Evolutionary conservation across 345 rosid species (phyloP).

Genomic region (Turritis glabra): DNA sequence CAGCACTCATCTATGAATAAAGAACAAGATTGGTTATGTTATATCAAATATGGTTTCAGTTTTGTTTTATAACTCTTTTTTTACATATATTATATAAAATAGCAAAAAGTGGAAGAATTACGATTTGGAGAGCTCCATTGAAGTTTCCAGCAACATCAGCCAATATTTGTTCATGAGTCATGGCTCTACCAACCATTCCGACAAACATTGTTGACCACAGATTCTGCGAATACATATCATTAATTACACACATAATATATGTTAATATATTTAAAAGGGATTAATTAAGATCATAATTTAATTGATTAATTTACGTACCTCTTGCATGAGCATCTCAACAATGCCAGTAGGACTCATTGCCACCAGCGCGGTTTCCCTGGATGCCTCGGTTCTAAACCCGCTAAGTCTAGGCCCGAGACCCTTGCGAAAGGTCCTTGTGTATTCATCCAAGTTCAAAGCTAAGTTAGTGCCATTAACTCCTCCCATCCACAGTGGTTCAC

Average conservation of each 20-base stretch:
- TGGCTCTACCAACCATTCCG: conserved; percentile 69
- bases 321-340: conserved; percentile 80
- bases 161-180: conserved; percentile 61
- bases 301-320: too few species aligned
- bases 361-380: conserved; percentile 62
- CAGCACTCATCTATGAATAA: conserved; percentile 74
- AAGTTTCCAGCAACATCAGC: conserved; percentile 69
- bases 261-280: background rate
- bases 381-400: conserved; percentile 80
- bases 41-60: background rate
- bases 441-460: conserved; percentile 68
- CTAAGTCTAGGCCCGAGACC: conserved; percentile 65
- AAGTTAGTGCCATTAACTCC: conserved; percentile 50
- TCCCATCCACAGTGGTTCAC: conserved; percentile 75
- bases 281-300: background rate
- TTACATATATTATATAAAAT: background rate
- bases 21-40: background rate
- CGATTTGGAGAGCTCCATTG: conserved; percentile 83
- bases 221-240: conserved; percentile 43
- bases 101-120: conserved; percentile 26
- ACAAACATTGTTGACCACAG: conserved; percentile 78
- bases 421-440: conserved; percentile 50
- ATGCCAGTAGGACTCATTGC: conserved; percentile 67
- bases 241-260: background rate
- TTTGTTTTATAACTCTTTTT: background rate